phyloP scores from a whole-genome alignment of 2,329 filamentous ascomycete genomes.

The Stachybotrys elegans region DNA sequence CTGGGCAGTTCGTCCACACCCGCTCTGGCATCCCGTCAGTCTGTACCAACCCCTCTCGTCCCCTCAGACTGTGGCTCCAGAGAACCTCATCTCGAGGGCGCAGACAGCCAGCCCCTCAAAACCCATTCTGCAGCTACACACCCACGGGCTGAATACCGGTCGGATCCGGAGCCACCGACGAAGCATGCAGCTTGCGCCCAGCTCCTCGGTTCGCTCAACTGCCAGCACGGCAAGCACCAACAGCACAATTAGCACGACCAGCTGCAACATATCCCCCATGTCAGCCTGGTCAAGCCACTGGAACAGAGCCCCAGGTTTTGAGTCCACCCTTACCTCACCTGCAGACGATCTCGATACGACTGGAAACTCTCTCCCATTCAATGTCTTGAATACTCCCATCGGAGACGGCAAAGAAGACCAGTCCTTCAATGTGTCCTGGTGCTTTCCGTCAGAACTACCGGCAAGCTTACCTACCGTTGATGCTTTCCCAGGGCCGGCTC shows the following conservation, averaged over 20 bases:
- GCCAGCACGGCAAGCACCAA: conserved; percentile 31
- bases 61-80: conserved; percentile 18
- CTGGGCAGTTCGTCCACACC: too few relatives aligned
- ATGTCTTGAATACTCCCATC: conserved; percentile 17
- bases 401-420: not conserved
- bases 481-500: conserved; percentile 21
- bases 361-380: conserved; percentile 20
- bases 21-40: too few relatives aligned
- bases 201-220: conserved; percentile 43
- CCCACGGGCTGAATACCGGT: conserved; percentile 26
- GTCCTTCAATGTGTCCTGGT: not conserved
- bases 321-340: conserved; percentile 42
- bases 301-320: conserved; percentile 32
- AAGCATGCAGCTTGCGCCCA: conserved; percentile 40
- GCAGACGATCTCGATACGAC: conserved; percentile 33
- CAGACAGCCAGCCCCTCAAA: conserved; percentile 14
- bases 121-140: conserved; percentile 34
- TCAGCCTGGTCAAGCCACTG: conserved; percentile 37
- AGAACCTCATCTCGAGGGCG: conserved; percentile 15
- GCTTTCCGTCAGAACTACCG: conserved; percentile 35
- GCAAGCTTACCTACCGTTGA: conserved; percentile 37
- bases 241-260: conserved; percentile 29
- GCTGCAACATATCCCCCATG: conserved; percentile 41
- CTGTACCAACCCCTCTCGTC: too few relatives aligned
- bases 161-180: conserved; percentile 23